phyloP scores from a whole-genome alignment of 1,139 yeast species.

The Meyerozyma guilliermondii region DNA sequence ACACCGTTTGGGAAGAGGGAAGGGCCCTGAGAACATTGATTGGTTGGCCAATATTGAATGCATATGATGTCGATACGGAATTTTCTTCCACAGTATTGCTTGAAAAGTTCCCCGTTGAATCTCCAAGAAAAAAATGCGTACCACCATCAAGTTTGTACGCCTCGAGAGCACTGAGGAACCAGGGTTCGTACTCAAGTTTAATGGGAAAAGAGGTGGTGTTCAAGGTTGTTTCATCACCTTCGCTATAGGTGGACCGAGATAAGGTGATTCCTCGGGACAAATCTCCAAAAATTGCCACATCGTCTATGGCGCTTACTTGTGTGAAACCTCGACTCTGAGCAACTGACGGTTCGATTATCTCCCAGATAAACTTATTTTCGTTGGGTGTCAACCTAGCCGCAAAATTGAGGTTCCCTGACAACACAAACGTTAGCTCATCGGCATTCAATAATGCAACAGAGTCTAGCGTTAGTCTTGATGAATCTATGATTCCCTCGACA shows the following conservation, averaged over 20 bases:
- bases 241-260: neutral
- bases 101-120: constrained; percentile 28
- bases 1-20: neutral
- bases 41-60: constrained; percentile 28
- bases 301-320: constrained; percentile 6
- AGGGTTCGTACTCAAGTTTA: constrained; percentile 7
- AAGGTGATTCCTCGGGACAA: constrained; percentile 16
- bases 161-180: constrained; percentile 14
- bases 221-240: constrained; percentile 1
- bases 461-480: constrained; percentile 1
- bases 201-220: neutral
- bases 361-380: neutral
- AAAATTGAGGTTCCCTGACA: constrained; percentile 6
- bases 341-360: neutral
- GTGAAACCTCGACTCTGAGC: constrained; percentile 5
- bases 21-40: constrained; percentile 19
- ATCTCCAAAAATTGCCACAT: constrained; percentile 15
- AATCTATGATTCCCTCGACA: neutral
- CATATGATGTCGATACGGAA: constrained; percentile 9
- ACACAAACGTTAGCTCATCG: constrained; percentile 4
- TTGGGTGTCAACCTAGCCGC: constrained; percentile 2
- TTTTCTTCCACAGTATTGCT: constrained; percentile 4
- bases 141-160: constrained; percentile 1
- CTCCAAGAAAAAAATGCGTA: constrained; percentile 17
- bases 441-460: constrained; percentile 4